phyloP scores from a whole-genome alignment of 768 basidiomycete species.

The Naematelia aurantialba region DNA sequence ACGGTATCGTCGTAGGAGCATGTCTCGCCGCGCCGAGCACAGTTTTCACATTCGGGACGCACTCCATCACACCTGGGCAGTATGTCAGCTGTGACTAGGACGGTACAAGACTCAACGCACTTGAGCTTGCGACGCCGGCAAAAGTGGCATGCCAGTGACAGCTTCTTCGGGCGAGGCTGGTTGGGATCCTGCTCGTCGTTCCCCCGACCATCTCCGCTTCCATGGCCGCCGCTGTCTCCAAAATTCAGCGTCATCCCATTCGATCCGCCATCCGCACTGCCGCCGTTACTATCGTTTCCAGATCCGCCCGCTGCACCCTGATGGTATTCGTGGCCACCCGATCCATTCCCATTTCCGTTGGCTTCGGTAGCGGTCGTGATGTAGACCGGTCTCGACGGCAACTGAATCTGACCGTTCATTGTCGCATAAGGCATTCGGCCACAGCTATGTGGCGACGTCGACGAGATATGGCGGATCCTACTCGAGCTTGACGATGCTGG shows the following conservation, averaged over 20 bases:
- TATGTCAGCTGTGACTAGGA: background rate
- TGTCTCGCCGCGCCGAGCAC: slow-evolving; percentile 36
- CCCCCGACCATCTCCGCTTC: slow-evolving; percentile 5
- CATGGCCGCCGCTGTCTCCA: slow-evolving; percentile 2
- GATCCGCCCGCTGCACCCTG: slow-evolving; percentile 4
- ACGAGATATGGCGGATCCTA: background rate
- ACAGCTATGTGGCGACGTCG: background rate
- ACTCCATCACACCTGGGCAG: slow-evolving; percentile 47
- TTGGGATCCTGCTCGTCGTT: slow-evolving; percentile 11
- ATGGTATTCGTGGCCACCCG: background rate
- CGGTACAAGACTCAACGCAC: slow-evolving; percentile 30
- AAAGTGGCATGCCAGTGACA: slow-evolving; percentile 51
- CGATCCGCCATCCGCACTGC: background rate
- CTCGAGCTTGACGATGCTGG: background rate
- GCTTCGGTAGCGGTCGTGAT: background rate
- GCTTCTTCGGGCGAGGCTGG: slow-evolving; percentile 19
- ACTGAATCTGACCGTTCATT: background rate
- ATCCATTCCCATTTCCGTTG: slow-evolving; percentile 1
- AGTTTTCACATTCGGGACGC: slow-evolving; percentile 48
- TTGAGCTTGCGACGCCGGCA: slow-evolving; percentile 51
- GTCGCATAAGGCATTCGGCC: background rate
- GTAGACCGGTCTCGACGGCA: background rate
- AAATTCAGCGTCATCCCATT: background rate
- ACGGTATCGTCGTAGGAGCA: slow-evolving; percentile 49
- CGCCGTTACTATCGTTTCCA: slow-evolving; percentile 6